Evolutionary conservation across 495 filamentous ascomycete genomes (phyloP).

Genomic region (Penicillium lagena): DNA sequence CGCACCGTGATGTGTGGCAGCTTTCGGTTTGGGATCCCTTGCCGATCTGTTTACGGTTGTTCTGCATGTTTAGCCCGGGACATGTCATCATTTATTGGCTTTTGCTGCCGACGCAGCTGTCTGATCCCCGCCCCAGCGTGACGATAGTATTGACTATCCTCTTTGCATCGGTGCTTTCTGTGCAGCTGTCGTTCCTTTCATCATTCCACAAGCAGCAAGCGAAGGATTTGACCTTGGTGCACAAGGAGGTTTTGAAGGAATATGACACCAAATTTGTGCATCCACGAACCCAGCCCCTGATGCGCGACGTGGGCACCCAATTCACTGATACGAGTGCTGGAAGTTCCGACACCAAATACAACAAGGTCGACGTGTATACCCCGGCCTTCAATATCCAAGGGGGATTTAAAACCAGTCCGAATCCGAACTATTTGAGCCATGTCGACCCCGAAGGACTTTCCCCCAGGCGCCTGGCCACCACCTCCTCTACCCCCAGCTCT

Average conservation of each 20-base stretch:
- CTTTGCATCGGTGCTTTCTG: slow-evolving; percentile 64
- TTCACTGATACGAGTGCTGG: slow-evolving; percentile 38
- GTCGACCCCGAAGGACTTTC: slow-evolving; percentile 61
- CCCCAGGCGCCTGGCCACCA: slow-evolving; percentile 20
- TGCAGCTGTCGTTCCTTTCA: slow-evolving; percentile 67
- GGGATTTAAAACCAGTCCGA: slow-evolving; percentile 80
- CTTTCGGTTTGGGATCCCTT: slow-evolving; percentile 88
- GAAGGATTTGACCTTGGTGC: slow-evolving; percentile 76
- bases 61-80: slow-evolving; percentile 88
- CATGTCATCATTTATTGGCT: slow-evolving; percentile 86
- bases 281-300: slow-evolving; percentile 72
- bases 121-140: slow-evolving; percentile 73
- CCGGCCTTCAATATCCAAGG: slow-evolving; percentile 73
- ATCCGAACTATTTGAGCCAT: slow-evolving; percentile 77
- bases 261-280: slow-evolving; percentile 96
- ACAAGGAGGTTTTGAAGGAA: slow-evolving; percentile 88
- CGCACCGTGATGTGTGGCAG: slow-evolving; percentile 89
- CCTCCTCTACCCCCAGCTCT: slow-evolving; percentile 19
- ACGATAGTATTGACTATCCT: slow-evolving; percentile 76
- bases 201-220: slow-evolving; percentile 71
- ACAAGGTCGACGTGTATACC: slow-evolving; percentile 62
- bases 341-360: slow-evolving; percentile 38
- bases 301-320: slow-evolving; percentile 81
- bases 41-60: slow-evolving; percentile 72
- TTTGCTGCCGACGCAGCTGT: slow-evolving; percentile 68